phyloP scores from a whole-genome alignment of 805 yeast genomes.

The Candida peoriensis region DNA sequence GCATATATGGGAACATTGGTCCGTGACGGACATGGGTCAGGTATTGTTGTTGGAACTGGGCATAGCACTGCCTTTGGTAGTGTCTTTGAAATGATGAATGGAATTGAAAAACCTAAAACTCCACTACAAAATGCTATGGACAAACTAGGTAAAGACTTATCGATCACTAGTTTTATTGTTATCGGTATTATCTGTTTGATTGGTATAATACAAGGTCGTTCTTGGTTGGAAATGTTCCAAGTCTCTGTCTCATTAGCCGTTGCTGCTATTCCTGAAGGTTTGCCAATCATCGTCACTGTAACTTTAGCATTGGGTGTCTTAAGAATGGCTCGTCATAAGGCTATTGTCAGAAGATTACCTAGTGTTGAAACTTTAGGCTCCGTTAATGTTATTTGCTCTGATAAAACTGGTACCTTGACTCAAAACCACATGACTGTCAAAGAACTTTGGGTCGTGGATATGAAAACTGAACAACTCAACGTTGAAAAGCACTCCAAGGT shows the following conservation, averaged over 20 bases:
- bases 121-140: slow-evolving; percentile 97
- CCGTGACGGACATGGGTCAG: slow-evolving; percentile 92
- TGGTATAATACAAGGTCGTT: slow-evolving; percentile 87
- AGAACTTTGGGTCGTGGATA: slow-evolving; percentile 74
- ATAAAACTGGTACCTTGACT: slow-evolving; percentile 70
- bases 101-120: slow-evolving; percentile 95
- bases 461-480: slow-evolving; percentile 33
- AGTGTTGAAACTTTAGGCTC: slow-evolving; percentile 57
- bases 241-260: slow-evolving; percentile 96
- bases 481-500: slow-evolving; percentile 43
- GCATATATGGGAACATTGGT: slow-evolving; percentile 98
- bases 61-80: slow-evolving; percentile 87
- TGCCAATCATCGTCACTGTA: slow-evolving; percentile 47
- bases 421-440: slow-evolving; percentile 89
- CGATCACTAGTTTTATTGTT: slow-evolving; percentile 75
- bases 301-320: slow-evolving; percentile 46
- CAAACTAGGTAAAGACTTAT: slow-evolving; percentile 85
- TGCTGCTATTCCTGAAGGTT: slow-evolving; percentile 62
- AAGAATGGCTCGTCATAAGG: slow-evolving; percentile 42
- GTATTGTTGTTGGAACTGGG: slow-evolving; percentile 90
- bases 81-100: slow-evolving; percentile 92
- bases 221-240: slow-evolving; percentile 97
- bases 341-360: slow-evolving; percentile 42
- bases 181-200: slow-evolving; percentile 89
- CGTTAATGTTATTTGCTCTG: slow-evolving; percentile 43